Percentiles rank a stretch among this genome's conserved stretches.
These are phyloP conservation scores for Scedosporium apiospermum DNA, from an alignment of 2,329 filamentous ascomycete genomes.

Conservation along the genomic window DNA sequence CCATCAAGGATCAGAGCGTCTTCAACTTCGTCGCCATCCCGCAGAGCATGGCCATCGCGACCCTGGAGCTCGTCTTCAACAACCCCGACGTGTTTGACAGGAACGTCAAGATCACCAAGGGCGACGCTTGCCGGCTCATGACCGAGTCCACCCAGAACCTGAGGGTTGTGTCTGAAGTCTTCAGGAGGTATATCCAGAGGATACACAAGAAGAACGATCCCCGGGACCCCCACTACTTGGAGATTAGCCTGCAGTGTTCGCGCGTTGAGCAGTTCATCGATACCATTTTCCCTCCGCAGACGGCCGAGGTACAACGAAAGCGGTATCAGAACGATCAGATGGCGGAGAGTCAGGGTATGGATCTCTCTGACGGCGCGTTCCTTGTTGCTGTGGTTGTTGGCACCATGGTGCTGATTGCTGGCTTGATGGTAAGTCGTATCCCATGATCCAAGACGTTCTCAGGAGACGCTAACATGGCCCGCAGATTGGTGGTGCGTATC, in stretches of 20 bases:
- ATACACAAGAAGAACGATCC: conserved; percentile 95
- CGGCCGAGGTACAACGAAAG: conserved; percentile 48
- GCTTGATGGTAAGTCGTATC: conserved; percentile 61
- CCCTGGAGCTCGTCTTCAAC: conserved; percentile 82
- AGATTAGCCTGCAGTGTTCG: conserved; percentile 80
- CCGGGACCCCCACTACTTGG: conserved; percentile 81
- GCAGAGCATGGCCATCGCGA: conserved; percentile 95
- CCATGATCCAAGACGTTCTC: not conserved
- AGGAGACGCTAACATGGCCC: not conserved
- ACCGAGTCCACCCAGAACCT: conserved; percentile 87
- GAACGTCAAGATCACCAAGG: conserved; percentile 95
- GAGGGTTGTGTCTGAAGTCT: conserved; percentile 68
- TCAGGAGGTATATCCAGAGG: conserved; percentile 64
- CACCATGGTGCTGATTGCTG: conserved; percentile 62
- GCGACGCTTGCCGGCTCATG: conserved; percentile 87
- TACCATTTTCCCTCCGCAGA: conserved; percentile 78
- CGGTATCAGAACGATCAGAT: conserved; percentile 26
- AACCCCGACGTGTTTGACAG: conserved; percentile 78
- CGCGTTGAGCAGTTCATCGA: conserved; percentile 95
- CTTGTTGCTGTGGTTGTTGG: conserved; percentile 57
- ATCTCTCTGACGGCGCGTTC: conserved; percentile 52
- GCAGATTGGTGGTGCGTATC: conserved; percentile 8
- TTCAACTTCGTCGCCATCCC: conserved; percentile 99
- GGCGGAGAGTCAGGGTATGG: conserved; percentile 32
- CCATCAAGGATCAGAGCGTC: conserved; percentile 87